Conservation (phyloP, 75 land plant genomes). For the Adiantum capillusveneris region DNA sequence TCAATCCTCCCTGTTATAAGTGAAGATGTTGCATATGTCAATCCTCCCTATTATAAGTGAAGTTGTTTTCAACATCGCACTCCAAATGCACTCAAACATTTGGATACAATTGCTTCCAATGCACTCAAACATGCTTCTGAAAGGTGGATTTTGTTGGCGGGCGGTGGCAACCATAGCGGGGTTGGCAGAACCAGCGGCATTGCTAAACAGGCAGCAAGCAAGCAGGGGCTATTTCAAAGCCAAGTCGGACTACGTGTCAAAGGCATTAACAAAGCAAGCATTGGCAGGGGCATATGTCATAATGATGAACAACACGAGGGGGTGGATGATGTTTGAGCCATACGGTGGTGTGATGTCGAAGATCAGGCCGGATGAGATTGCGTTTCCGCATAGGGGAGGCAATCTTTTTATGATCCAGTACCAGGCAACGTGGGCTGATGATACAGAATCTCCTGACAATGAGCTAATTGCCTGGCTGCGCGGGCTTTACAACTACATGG, state of each 20-base stretch:
- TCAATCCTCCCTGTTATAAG: too few relatives aligned
- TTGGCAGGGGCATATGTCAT: slow-evolving; percentile 1
- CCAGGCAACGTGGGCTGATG: not conserved
- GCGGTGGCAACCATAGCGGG: slow-evolving; percentile 10
- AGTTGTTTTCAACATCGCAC: too few relatives aligned
- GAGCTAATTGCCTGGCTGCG: slow-evolving; percentile 10
- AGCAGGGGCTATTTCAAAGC: slow-evolving; percentile 15
- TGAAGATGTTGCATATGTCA: too few relatives aligned
- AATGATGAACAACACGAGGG: not conserved
- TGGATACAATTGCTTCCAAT: too few relatives aligned
- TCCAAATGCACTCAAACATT: too few relatives aligned
- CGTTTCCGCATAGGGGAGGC: slow-evolving; percentile 1
- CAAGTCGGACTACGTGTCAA: slow-evolving; percentile 29
- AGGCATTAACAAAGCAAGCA: too few relatives aligned
- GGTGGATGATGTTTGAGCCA: too few relatives aligned
- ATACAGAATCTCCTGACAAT: not conserved
- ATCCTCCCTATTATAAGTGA: too few relatives aligned
- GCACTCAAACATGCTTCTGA: too few relatives aligned
- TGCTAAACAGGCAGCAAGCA: slow-evolving; percentile 7
- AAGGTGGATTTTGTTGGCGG: too few relatives aligned
- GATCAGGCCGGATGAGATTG: not conserved
- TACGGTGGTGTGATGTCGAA: slow-evolving; percentile 4
- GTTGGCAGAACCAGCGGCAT: not conserved
- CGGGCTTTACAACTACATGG: slow-evolving; percentile 12
- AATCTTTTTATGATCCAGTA: slow-evolving; percentile 6